These are phyloP conservation scores for Pseudogymnoascus sp. DNA, from an alignment of 2,329 filamentous ascomycete genomes.

Conservation along the genomic window DNA sequence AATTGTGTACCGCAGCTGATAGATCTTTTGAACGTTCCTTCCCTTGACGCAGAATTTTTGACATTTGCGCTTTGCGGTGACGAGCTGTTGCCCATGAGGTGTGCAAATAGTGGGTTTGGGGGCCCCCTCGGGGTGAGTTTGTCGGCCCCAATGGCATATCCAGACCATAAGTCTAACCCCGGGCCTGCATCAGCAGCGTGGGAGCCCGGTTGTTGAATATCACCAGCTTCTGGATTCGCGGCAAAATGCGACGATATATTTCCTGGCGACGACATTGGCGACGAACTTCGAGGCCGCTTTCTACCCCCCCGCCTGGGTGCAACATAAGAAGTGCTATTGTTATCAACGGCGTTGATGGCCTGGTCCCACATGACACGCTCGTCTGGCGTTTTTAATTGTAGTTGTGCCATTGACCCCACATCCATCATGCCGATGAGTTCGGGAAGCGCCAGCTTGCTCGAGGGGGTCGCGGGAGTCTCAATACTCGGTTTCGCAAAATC, in stretches of 20 bases:
- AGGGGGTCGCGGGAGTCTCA: slow-evolving; percentile 39
- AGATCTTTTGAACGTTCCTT: slow-evolving; percentile 52
- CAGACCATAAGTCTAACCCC: slow-evolving; percentile 70
- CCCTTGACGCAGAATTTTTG: slow-evolving; percentile 35
- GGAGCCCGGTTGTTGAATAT: slow-evolving; percentile 52
- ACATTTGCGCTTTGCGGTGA: slow-evolving; percentile 56
- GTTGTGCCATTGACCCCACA: slow-evolving; percentile 38
- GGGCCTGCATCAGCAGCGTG: slow-evolving; percentile 64
- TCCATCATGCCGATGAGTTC: slow-evolving; percentile 45
- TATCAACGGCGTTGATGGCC: slow-evolving; percentile 36
- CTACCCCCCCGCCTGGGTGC: slow-evolving; percentile 34
- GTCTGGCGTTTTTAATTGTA: slow-evolving; percentile 48
- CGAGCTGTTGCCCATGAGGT: slow-evolving; percentile 59
- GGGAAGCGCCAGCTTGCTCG: slow-evolving; percentile 49
- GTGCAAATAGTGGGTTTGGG: slow-evolving; percentile 51
- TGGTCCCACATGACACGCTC: slow-evolving; percentile 56
- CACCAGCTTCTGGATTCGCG: slow-evolving; percentile 35
- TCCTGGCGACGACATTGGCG: slow-evolving; percentile 59
- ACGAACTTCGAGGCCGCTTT: slow-evolving; percentile 70
- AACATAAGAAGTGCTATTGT: slow-evolving; percentile 42
- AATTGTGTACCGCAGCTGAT: slow-evolving; percentile 65
- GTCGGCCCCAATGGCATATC: slow-evolving; percentile 52
- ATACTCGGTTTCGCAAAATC: slow-evolving; percentile 20
- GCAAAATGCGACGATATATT: slow-evolving; percentile 31
- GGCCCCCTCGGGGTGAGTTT: slow-evolving; percentile 21